A percentile compares a stretch with the other conserved stretches of the same genome.
Evolutionary conservation across 2,329 filamentous ascomycete species (phyloP).

Genomic region (Pezicula neosporulosa): DNA sequence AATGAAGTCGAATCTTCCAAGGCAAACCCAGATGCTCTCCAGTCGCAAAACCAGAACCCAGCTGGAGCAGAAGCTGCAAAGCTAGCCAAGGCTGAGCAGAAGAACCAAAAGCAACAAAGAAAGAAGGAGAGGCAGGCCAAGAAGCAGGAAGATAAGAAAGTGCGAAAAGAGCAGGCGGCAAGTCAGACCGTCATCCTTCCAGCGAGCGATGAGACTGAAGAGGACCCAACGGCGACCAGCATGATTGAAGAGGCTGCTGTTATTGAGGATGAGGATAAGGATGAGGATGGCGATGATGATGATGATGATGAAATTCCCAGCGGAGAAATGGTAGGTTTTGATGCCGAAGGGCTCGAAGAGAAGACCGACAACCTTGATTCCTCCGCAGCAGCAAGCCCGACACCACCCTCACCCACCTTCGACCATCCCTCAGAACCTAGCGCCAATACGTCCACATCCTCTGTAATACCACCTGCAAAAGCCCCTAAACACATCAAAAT

Average conservation of each 20-base stretch:
- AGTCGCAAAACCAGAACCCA: constrained; percentile 33
- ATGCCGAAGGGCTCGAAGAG: constrained; percentile 44
- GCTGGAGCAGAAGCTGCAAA: constrained; percentile 31
- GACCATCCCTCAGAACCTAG: constrained; percentile 51
- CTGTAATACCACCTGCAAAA: constrained; percentile 55
- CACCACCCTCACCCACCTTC: constrained; percentile 57
- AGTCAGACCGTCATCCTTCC: constrained; percentile 30
- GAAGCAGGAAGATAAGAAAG: constrained; percentile 40
- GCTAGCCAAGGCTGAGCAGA: constrained; percentile 21
- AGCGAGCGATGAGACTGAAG: constrained; percentile 20
- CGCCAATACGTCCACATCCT: constrained; percentile 68
- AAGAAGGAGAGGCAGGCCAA: constrained; percentile 35
- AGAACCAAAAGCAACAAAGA: constrained; percentile 25
- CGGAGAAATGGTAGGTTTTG: constrained; percentile 38
- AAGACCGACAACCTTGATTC: constrained; percentile 41
- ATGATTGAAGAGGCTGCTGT: constrained; percentile 6
- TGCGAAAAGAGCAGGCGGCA: constrained; percentile 29
- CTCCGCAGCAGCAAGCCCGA: constrained; percentile 40
- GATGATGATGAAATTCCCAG: constrained; percentile 19
- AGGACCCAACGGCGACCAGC: constrained; percentile 9
- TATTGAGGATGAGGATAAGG: constrained; percentile 21
- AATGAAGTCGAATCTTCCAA: constrained; percentile 13
- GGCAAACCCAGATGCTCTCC: constrained; percentile 1
- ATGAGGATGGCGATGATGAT: constrained; percentile 10
- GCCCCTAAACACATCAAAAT: constrained; percentile 65